Percentiles rank a stretch among this genome's conserved stretches.
Conservation (phyloP, 495 filamentous ascomycete genomes). For the Cenococcum geophilum region DNA sequence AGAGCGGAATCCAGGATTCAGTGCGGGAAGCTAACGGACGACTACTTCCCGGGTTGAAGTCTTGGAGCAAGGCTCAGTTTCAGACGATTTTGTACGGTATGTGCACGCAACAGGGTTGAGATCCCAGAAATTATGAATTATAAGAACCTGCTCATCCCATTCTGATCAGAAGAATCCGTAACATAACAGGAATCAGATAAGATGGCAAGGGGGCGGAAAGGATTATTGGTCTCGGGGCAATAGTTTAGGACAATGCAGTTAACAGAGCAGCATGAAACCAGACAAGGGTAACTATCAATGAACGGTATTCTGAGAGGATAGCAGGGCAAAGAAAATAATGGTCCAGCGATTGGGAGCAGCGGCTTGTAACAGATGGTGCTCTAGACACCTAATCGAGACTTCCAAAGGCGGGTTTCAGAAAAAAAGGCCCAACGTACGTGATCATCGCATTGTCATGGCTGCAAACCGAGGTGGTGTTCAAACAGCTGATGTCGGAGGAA, state of each 20-base stretch:
- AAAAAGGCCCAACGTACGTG: slow-evolving; percentile 4
- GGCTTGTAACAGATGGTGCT: slow-evolving; percentile 1
- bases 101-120: background rate
- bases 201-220: background rate
- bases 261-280: background rate
- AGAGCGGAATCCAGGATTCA: no score
- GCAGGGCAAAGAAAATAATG: background rate
- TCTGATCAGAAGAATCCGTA: background rate
- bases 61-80: background rate
- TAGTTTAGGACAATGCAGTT: background rate
- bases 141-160: background rate
- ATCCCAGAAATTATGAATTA: background rate
- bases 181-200: background rate
- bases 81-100: background rate
- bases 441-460: slow-evolving; percentile 4
- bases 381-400: background rate
- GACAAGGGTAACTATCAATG: background rate
- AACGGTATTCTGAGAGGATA: background rate
- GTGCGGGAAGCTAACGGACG: background rate
- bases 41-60: background rate
- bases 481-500: background rate
- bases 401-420: slow-evolving; percentile 7
- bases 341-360: background rate
- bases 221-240: background rate
- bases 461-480: background rate